Evolutionary conservation across 257 asterid genomes (phyloP).

Genomic region (Solanum stenotomum): DNA sequence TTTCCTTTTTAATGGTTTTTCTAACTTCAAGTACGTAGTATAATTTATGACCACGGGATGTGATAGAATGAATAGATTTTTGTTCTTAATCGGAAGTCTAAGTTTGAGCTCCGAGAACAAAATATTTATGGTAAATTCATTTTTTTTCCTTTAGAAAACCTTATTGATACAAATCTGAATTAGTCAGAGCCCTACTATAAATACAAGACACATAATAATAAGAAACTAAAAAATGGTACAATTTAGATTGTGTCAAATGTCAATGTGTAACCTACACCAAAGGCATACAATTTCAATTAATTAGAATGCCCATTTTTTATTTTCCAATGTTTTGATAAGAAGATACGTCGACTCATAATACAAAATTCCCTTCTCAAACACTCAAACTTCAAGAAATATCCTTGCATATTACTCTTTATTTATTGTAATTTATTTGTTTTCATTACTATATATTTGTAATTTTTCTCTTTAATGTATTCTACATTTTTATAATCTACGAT

Average conservation of each 20-base stretch:
- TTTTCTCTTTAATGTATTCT: not conserved
- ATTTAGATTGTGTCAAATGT: no score
- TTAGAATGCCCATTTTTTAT: not conserved
- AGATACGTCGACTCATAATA: not conserved
- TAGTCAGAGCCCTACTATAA: rapidly evolving
- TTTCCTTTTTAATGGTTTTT: not conserved
- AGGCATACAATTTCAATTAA: not conserved
- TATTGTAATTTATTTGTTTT: not conserved
- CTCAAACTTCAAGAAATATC: not conserved
- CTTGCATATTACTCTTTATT: not conserved
- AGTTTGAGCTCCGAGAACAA: not conserved
- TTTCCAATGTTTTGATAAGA: not conserved
- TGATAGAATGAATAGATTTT: not conserved
- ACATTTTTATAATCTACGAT: not conserved
- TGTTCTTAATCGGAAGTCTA: rapidly evolving
- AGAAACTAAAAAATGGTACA: not conserved
- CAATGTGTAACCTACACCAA: not conserved
- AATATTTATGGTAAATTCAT: no score
- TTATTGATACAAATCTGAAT: not conserved
- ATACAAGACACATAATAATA: not conserved
- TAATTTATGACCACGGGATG: not conserved
- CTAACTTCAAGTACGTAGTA: not conserved
- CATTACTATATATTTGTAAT: no score
- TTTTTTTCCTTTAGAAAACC: no score
- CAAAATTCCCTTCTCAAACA: not conserved